phyloP scores from a whole-genome alignment of 306 rosid genomes.

The Prunus mume region DNA sequence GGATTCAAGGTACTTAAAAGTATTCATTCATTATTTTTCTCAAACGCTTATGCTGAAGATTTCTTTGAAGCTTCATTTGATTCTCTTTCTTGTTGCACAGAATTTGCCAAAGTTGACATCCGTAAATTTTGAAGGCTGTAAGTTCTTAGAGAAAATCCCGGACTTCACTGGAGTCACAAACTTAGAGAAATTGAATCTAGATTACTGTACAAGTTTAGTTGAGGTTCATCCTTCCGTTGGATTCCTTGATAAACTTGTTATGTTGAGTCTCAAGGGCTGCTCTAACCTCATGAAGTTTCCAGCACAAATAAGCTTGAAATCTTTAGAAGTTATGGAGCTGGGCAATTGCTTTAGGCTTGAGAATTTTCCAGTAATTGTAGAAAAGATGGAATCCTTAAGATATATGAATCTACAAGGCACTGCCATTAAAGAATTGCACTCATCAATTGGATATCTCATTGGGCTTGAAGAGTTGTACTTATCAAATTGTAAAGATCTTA shows the following conservation, averaged over 20 bases:
- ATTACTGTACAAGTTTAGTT: not conserved
- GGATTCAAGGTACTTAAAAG: constrained; percentile 16
- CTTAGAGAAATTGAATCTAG: not conserved
- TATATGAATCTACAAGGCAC: not conserved
- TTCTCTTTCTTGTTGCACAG: not conserved
- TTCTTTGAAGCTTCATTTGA: not conserved
- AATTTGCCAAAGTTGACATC: not conserved
- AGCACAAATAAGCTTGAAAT: not conserved
- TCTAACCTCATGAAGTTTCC: not conserved
- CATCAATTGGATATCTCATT: not conserved
- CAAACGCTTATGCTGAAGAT: not conserved
- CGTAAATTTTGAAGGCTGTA: not conserved
- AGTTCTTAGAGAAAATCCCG: not conserved
- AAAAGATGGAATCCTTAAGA: not conserved
- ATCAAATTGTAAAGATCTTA: not conserved
- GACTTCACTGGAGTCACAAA: not conserved
- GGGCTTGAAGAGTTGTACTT: not conserved
- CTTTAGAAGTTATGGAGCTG: not conserved
- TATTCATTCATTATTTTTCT: not conserved
- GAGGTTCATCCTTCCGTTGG: not conserved
- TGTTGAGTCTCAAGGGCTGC: not conserved
- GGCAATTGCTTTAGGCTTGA: not conserved
- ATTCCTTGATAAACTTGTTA: not conserved
- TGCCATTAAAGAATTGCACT: not conserved
- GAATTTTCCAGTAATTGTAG: not conserved